Evolutionary conservation across 192 early-diverging fungal species (phyloP), one percentile per base, ranked within the genome.

Genomic region (Entophlyctis helioformis): DNA sequence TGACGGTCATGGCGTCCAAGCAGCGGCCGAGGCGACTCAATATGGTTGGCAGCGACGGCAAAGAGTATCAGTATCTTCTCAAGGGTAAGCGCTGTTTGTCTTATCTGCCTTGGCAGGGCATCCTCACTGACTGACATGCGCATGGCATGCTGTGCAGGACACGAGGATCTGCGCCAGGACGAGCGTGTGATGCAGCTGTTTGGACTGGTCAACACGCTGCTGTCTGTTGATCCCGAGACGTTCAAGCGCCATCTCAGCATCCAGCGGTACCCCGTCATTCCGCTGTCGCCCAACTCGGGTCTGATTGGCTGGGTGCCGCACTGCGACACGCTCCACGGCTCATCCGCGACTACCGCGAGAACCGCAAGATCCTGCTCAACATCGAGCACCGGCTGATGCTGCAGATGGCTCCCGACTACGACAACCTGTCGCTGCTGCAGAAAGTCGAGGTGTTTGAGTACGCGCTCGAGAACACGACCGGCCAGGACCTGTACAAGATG

Each of bases 101-200:
- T 4, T 8, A 4, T 31, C 29, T 4, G 29, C 11, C 45, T 9
- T 35, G 31, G 19, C n/a, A 42, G 18, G 16, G 15, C 15, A n/a
- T 23, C 39, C 18, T 21, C 37, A 19, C 20, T 47, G 18, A 36
- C 15, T 33, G 42, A 31, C 0, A 22, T 20, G 16, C 34, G 9
- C 11, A 16, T 54, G 37, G 28, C n/a, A n/a, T n/a, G 20, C 13
- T 28, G 9, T 4, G 21, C 15, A 61, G 59, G 61, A 2, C 86
- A 86, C 44, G 89, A 92, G 59, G 89, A 92, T 64, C 53, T 93
- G 44, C 81, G 88, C 35, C 86, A 90, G 64, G 89, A 93, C 50
- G 89, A 93, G 63, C 78, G 89, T 42, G 87, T 85, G 3, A 91
- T 91, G 87, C 88, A 91, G 62, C 49, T 89, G 27, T 91, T 91